A percentile compares a stretch with the other conserved stretches of the same genome.
Conservation (phyloP, 352 stramenopile genomes). For the Phytopythium helicoides region DNA sequence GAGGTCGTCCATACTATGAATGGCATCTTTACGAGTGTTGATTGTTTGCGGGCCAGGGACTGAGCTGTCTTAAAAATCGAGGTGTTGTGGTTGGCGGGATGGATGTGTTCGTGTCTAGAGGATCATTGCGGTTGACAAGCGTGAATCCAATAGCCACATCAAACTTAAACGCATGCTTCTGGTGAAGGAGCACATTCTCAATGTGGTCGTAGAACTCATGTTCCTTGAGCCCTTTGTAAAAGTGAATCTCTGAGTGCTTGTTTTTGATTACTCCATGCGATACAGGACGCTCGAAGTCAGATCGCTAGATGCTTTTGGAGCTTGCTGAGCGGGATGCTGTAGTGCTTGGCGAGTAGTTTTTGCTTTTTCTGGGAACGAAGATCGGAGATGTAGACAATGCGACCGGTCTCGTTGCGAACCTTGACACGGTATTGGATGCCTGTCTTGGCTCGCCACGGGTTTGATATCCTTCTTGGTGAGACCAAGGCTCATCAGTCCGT, state of each 20-base stretch:
- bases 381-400: constrained; percentile 14
- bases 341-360: constrained; percentile 13
- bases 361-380: constrained; percentile 9
- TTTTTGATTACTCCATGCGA: constrained; percentile 12
- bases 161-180: constrained; percentile 13
- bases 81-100: constrained; percentile 7
- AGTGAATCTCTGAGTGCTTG: constrained; percentile 5
- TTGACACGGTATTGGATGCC: constrained; percentile 13
- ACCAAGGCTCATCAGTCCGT: constrained; percentile 14
- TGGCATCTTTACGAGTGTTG: constrained; percentile 4
- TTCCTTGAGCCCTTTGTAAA: constrained; percentile 7
- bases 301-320: constrained; percentile 10
- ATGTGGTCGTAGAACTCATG: constrained; percentile 9
- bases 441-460: constrained; percentile 1
- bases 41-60: constrained; percentile 1
- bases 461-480: constrained; percentile 12
- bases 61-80: constrained; percentile 9
- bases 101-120: constrained; percentile 7
- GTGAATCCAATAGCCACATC: constrained; percentile 15
- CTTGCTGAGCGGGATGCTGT: constrained; percentile 11
- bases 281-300: constrained; percentile 8
- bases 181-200: constrained; percentile 11
- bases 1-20: constrained; percentile 18
- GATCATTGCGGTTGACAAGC: constrained; percentile 1
- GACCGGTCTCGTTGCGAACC: constrained; percentile 11